These are phyloP conservation scores for Phytopythium montanum DNA, from an alignment of 352 stramenopile genomes.

Conservation along the genomic window DNA sequence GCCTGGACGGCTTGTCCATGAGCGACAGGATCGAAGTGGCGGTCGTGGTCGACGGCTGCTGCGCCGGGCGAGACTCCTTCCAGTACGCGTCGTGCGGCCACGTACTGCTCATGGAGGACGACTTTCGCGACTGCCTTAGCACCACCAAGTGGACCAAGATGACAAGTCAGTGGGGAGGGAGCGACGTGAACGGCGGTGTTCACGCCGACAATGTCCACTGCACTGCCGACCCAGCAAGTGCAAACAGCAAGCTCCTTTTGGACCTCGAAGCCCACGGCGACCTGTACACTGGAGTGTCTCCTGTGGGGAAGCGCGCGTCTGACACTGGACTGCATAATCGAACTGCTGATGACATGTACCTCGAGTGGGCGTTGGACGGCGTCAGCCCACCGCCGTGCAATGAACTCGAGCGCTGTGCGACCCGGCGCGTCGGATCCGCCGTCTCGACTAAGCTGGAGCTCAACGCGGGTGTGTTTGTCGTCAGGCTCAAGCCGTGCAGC, in stretches of 20 bases:
- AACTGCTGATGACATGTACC: conserved; percentile 31
- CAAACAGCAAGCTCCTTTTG: conserved; percentile 31
- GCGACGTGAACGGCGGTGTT: conserved; percentile 60
- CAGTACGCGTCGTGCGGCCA: conserved; percentile 31
- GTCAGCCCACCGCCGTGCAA: conserved; percentile 41
- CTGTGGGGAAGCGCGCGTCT: conserved; percentile 26
- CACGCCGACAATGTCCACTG: conserved; percentile 51
- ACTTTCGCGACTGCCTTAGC: conserved; percentile 42
- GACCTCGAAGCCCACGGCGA: conserved; percentile 51
- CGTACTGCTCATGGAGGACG: conserved; percentile 51
- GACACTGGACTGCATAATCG: conserved; percentile 22
- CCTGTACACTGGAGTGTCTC: conserved; percentile 27
- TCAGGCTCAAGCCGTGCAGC: conserved; percentile 46
- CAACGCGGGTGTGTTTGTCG: conserved; percentile 46
- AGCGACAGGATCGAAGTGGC: conserved; percentile 33
- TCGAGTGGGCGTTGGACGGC: conserved; percentile 55
- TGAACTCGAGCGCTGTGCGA: conserved; percentile 26
- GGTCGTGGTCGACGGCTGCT: conserved; percentile 43
- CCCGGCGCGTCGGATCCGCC: conserved; percentile 49
- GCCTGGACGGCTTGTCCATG: conserved; percentile 35
- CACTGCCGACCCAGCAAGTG: conserved; percentile 12
- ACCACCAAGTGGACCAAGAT: conserved; percentile 33
- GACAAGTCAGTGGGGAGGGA: conserved; percentile 57
- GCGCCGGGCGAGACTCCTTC: conserved; percentile 44
- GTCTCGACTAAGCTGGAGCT: conserved; percentile 35